Evolutionary conservation across 768 basidiomycete genomes (phyloP), one percentile per base, ranked within the genome.

Genomic region (Lactarius evosmus): DNA sequence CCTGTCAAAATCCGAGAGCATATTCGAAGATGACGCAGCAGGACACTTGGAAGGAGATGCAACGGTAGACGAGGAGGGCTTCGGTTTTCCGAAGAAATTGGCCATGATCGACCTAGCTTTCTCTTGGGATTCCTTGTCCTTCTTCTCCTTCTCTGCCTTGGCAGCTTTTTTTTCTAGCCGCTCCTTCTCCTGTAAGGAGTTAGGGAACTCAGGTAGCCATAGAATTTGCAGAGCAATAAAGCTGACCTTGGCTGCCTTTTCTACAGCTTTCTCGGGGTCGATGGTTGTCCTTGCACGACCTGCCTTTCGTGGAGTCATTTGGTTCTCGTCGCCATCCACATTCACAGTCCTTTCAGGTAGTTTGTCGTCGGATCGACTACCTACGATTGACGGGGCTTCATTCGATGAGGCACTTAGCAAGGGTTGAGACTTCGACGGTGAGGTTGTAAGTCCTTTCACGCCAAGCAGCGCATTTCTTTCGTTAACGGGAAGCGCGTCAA

Each of bases 21-120:
- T 67, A 33, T 70, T 72, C 7, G 78, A 79, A 52, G 83, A 62
- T 9, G 75, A 71, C 38, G 70, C 69, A 1, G 72, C 69, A 16
- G 73, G 65, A 58, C 67, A 60, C 41, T 63, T 70, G 54, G 72
- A 71, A 17, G 74, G 65, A 36, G 74, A 65, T 22, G 70, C 66
- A 38, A 65, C 44, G 14, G 50, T 54, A 3, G 67, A 59, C 5
- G 67, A 66, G 16, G 75, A 50, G n/a, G 73, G 60, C 68, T 83
- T 84, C 9, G 83, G 73, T 71, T 90, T 91, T 33, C 81, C 78
- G 73, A 95, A 92, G 77, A 93, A 95, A 71, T 76, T 88, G 0
- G 83, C 81, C 85, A 96, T 85, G 14, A 91, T 75, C 8, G 85
- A 86, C 33, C 85, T 83, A 4, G 91, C 90, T 74, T 85, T 92